Conservation (phyloP, 2,329 filamentous ascomycete species). For the Pseudodiploospora longispora region DNA sequence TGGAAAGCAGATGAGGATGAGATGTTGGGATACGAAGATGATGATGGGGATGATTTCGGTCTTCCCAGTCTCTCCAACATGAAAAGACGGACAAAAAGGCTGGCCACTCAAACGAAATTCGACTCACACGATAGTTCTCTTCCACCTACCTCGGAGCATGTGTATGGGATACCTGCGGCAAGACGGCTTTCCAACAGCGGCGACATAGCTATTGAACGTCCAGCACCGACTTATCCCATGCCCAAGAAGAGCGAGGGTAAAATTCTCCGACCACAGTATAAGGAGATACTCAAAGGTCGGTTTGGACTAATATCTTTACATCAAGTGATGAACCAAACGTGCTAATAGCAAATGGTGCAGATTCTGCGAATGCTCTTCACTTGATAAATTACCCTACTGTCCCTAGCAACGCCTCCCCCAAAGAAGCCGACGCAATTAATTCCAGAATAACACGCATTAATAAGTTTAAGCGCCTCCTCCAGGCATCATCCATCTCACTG, state of each 20-base stretch:
- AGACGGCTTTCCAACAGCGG: constrained; percentile 73
- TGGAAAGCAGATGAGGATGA: constrained; percentile 74
- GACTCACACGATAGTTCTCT: constrained; percentile 19
- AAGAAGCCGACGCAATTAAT: constrained; percentile 79
- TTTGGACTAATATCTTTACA: background rate
- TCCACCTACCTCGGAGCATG: constrained; percentile 28
- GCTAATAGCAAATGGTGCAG: constrained; percentile 24
- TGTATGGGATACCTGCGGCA: constrained; percentile 30
- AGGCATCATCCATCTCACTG: constrained; percentile 82
- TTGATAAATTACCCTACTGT: constrained; percentile 81
- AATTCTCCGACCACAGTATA: constrained; percentile 93
- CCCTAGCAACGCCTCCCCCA: constrained; percentile 64
- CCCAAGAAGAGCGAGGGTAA: constrained; percentile 89
- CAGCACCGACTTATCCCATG: constrained; percentile 73
- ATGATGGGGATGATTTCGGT: constrained; percentile 91
- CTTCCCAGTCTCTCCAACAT: constrained; percentile 87
- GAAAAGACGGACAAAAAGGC: constrained; percentile 60
- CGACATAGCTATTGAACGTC: constrained; percentile 88
- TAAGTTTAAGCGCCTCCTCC: constrained; percentile 94
- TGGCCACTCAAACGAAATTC: constrained; percentile 34
- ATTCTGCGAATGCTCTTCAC: constrained; percentile 88
- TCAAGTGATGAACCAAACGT: background rate
- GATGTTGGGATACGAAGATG: constrained; percentile 72
- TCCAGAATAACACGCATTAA: constrained; percentile 90
- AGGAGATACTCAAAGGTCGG: constrained; percentile 75